Percentiles rank a stretch among this genome's conserved stretches.
These are phyloP conservation scores for Xylariales sp. DNA, from an alignment of 2,329 filamentous ascomycete genomes.

Conservation along the genomic window DNA sequence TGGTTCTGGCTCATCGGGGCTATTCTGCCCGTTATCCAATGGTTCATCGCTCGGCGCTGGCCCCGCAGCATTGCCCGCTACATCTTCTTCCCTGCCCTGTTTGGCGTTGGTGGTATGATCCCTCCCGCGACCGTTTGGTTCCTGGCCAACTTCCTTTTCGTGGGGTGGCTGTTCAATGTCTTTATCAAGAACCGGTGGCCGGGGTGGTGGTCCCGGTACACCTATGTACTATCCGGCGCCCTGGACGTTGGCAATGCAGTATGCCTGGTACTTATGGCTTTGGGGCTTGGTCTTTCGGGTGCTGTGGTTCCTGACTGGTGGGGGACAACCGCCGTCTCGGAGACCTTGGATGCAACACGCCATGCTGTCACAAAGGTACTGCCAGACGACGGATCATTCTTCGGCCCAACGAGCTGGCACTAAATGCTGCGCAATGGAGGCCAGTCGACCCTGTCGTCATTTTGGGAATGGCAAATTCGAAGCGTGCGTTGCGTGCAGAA, in stretches of 20 bases:
- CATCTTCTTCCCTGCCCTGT: slow-evolving; percentile 49
- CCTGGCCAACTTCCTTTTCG: slow-evolving; percentile 49
- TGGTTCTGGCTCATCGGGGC: slow-evolving; percentile 54
- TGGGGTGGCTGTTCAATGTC: slow-evolving; percentile 53
- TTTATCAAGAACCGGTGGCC: slow-evolving; percentile 43
- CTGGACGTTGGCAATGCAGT: slow-evolving; percentile 45
- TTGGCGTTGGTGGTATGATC: slow-evolving; percentile 43
- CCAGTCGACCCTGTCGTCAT: too few relatives aligned
- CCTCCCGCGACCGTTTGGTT: slow-evolving; percentile 54
- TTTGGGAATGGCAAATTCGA: too few relatives aligned
- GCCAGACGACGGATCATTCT: slow-evolving; percentile 3
- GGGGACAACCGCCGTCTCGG: slow-evolving; percentile 1
- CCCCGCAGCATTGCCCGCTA: slow-evolving; percentile 42
- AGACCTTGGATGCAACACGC: slow-evolving; percentile 1
- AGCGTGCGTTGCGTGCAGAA: too few relatives aligned
- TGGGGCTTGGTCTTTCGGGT: slow-evolving; percentile 4
- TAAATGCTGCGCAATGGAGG: too few relatives aligned
- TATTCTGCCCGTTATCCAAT: slow-evolving; percentile 43
- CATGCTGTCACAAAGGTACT: slow-evolving; percentile 4
- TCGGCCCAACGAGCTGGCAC: too few relatives aligned
- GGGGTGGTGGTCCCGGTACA: slow-evolving; percentile 56
- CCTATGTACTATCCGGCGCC: slow-evolving; percentile 55
- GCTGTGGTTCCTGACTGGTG: slow-evolving; percentile 5
- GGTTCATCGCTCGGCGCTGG: slow-evolving; percentile 39
- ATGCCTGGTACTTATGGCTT: slow-evolving; percentile 2